phyloP scores from a whole-genome alignment of 192 early-diverging fungal species.

The Lobosporangium transversale region DNA sequence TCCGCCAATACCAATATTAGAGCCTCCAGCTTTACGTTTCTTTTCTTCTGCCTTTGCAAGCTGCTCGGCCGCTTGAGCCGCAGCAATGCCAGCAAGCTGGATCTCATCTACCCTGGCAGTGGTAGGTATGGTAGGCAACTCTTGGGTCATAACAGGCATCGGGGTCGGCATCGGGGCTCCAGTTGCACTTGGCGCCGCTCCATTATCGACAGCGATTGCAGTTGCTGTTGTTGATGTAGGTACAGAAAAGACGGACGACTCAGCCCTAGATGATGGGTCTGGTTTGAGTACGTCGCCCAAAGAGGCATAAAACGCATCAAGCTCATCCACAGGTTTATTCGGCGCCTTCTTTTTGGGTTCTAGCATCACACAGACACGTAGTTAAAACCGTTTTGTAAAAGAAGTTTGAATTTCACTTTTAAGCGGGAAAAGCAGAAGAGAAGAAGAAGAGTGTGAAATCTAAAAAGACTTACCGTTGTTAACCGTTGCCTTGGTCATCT shows the following conservation, averaged over 20 bases:
- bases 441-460: too few relatives aligned
- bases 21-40: conserved; percentile 34
- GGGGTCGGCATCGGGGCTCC: background rate
- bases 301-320: conserved; percentile 71
- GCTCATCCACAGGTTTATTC: conserved; percentile 66
- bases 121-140: conserved; percentile 36
- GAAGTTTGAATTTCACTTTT: too few relatives aligned
- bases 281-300: conserved; percentile 53
- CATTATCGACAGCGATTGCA: too few relatives aligned
- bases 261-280: background rate
- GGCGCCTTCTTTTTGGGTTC: too few relatives aligned
- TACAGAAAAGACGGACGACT: conserved; percentile 20
- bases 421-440: too few relatives aligned
- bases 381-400: too few relatives aligned
- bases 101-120: conserved; percentile 36
- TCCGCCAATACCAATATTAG: conserved; percentile 31
- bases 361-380: too few relatives aligned
- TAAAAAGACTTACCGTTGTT: conserved; percentile 7
- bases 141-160: conserved; percentile 16
- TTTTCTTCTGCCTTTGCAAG: conserved; percentile 38
- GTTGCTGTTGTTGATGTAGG: background rate
- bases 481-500: background rate
- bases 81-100: conserved; percentile 43
- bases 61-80: conserved; percentile 45
- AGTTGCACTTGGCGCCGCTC: too few relatives aligned